These are phyloP conservation scores for Ogataea saltuana DNA, from an alignment of 805 yeast genomes.

Conservation along the genomic window DNA sequence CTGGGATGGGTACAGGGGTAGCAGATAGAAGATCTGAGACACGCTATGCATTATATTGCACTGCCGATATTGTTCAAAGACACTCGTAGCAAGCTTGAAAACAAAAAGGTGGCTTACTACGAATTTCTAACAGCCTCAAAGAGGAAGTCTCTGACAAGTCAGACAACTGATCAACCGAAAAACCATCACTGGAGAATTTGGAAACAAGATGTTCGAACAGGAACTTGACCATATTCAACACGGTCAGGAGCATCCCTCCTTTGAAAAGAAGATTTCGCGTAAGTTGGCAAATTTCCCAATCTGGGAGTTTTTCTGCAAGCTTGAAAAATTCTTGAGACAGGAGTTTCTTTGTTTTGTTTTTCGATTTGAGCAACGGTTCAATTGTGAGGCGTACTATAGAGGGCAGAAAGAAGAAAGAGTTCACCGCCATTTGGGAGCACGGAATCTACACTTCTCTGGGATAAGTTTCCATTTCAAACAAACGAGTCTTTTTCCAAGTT, in stretches of 20 bases:
- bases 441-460: too few species aligned
- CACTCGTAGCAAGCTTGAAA: too few species aligned
- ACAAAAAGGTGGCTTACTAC: too few species aligned
- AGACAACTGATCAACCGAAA: too few species aligned
- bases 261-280: conserved; percentile 10
- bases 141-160: too few species aligned
- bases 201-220: background rate
- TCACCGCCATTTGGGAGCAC: background rate
- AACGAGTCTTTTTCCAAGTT: too few species aligned
- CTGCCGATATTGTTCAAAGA: background rate
- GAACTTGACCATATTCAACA: background rate
- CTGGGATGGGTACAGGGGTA: background rate
- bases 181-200: too few species aligned
- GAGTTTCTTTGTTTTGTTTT: conserved; percentile 15
- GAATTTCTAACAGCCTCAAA: too few species aligned
- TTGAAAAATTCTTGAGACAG: conserved; percentile 3
- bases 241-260: conserved; percentile 4
- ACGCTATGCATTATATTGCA: conserved; percentile 4
- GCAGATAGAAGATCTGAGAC: conserved; percentile 1
- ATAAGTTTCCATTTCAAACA: too few species aligned
- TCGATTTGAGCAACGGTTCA: conserved; percentile 1
- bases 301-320: conserved; percentile 6
- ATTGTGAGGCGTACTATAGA: background rate
- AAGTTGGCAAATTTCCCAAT: conserved; percentile 13
- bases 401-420: background rate